A percentile compares a stretch with the other conserved stretches of the same genome.
Evolutionary conservation across 768 basidiomycete genomes (phyloP).

Genomic region (Neoboletus subvelutipes): DNA sequence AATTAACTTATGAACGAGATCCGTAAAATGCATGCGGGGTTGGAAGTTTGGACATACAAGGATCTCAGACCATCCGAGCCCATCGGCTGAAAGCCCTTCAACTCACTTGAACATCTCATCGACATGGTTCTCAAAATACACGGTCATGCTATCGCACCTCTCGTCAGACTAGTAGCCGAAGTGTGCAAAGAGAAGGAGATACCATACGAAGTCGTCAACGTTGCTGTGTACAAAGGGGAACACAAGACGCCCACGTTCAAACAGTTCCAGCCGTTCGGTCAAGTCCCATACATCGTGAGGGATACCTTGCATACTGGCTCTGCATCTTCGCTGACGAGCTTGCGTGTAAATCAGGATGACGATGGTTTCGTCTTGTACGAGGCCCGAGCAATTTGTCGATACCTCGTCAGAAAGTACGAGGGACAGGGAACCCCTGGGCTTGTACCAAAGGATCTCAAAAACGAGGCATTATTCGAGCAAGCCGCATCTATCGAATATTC

Average conservation of each 20-base stretch:
- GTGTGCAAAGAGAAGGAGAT: conserved; percentile 41
- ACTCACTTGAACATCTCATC: neutral
- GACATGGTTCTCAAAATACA: conserved; percentile 48
- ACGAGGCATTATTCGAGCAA: conserved; percentile 23
- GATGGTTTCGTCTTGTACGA: conserved; percentile 33
- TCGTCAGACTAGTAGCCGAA: conserved; percentile 40
- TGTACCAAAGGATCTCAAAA: conserved; percentile 14
- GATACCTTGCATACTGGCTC: neutral
- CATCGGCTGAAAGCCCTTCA: neutral
- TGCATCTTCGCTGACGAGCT: neutral
- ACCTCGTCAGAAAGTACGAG: conserved; percentile 30
- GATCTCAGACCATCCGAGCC: neutral
- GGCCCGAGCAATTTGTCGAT: conserved; percentile 31
- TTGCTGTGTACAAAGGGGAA: conserved; percentile 35
- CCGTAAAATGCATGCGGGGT: conserved; percentile 3
- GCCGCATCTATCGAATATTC: conserved; percentile 20
- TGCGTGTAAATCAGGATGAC: conserved; percentile 21
- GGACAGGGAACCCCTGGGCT: conserved; percentile 22
- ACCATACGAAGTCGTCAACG: conserved; percentile 36
- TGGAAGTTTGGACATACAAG: neutral
- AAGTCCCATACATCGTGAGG: conserved; percentile 35
- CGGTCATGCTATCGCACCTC: conserved; percentile 37
- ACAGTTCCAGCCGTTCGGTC: conserved; percentile 39
- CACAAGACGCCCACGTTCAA: conserved; percentile 32
- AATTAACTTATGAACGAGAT: neutral